phyloP scores from a whole-genome alignment of 225 moss, liverwort and hornwort genomes.

The Pleurozium schreberi region DNA sequence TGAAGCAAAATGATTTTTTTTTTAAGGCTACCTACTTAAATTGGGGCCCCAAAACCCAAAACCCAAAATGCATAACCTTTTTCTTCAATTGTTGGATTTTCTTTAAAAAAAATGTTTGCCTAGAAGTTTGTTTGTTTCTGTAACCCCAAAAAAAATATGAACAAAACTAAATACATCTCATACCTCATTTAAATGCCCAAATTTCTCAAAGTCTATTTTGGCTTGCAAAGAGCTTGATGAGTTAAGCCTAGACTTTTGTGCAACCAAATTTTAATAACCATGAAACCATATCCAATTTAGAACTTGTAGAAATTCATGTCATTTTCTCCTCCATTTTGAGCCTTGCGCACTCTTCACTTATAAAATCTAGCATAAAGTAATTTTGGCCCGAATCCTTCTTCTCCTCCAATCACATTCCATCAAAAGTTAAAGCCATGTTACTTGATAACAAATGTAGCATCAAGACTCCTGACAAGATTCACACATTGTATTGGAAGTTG shows the following conservation, averaged over 20 bases:
- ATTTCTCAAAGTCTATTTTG: neutral
- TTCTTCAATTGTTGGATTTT: too few relatives aligned
- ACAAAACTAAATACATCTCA: too few relatives aligned
- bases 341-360: neutral
- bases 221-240: neutral
- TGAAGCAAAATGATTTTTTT: neutral
- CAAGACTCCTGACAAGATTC: neutral
- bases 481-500: neutral
- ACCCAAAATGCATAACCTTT: too few relatives aligned
- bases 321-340: neutral
- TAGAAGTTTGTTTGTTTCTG: too few relatives aligned
- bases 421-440: neutral
- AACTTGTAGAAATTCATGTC: too few relatives aligned
- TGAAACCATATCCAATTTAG: neutral
- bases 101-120: too few relatives aligned
- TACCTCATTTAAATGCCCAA: neutral
- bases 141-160: neutral
- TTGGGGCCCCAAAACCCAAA: too few relatives aligned
- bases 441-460: neutral
- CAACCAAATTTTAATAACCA: neutral
- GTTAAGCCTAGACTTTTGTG: fast-evolving
- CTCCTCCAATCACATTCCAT: neutral
- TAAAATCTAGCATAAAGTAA: too few relatives aligned
- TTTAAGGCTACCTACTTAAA: too few relatives aligned
- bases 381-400: fast-evolving